Conservation (phyloP, 108 stramenopile species). For the Parietichytrium sp. region DNA sequence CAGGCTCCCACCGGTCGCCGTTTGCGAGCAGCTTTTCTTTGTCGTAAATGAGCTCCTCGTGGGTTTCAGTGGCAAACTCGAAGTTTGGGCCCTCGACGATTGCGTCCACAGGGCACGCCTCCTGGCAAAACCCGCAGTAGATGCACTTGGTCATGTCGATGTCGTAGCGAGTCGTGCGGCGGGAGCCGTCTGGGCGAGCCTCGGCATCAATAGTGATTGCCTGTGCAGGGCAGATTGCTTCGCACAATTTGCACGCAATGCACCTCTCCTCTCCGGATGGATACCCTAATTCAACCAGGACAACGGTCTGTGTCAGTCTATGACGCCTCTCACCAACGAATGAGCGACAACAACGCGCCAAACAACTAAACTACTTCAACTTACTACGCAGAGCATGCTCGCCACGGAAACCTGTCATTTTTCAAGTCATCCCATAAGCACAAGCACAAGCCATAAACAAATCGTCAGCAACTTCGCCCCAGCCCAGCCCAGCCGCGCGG, state of each 20-base stretch:
- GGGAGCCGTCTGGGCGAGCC: slow-evolving; percentile 67
- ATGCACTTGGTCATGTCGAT: slow-evolving; percentile 99
- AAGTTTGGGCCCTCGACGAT: slow-evolving; percentile 99
- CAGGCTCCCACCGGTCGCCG: slow-evolving; percentile 98
- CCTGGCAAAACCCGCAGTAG: slow-evolving; percentile 99
- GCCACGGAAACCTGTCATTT: no score
- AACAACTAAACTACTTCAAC: no score
- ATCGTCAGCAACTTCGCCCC: no score
- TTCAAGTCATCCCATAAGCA: no score
- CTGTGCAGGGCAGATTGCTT: slow-evolving; percentile 99
- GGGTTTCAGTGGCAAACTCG: slow-evolving; percentile 97
- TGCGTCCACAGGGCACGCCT: slow-evolving; percentile 95
- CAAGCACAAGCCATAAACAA: no score
- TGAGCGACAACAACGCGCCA: no score
- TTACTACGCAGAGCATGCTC: no score
- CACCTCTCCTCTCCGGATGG: slow-evolving; percentile 98
- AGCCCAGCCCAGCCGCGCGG: no score
- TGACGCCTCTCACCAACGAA: no score
- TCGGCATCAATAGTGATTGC: slow-evolving; percentile 97
- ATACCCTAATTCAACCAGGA: no score
- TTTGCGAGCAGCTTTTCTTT: slow-evolving; percentile 97
- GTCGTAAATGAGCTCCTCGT: slow-evolving; percentile 97
- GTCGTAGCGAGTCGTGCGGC: slow-evolving; percentile 96
- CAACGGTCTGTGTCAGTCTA: no score
- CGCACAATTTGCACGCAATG: slow-evolving; percentile 99